Evolutionary conservation across 441 rosid species (phyloP).

Genomic region (Mallotus japonicus): DNA sequence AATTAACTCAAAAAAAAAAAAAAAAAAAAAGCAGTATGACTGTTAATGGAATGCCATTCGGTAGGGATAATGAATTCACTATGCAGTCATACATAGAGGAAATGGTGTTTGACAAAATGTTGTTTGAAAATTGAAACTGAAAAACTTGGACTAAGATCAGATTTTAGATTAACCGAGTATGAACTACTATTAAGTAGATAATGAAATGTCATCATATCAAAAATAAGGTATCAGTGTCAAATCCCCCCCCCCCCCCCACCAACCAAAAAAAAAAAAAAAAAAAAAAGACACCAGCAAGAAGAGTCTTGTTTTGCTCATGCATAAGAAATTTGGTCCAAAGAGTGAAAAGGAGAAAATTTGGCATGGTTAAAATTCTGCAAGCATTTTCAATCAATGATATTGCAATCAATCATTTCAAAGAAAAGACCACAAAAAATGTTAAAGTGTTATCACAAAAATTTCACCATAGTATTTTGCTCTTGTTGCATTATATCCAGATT

Average conservation of each 20-base stretch:
- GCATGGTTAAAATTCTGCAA: background rate
- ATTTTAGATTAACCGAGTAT: background rate
- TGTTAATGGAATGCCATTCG: background rate
- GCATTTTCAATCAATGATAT: background rate
- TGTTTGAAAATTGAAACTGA: slow-evolving; percentile 8
- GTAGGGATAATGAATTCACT: background rate
- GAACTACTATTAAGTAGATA: background rate
- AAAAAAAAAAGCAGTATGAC: slow-evolving; percentile 7
- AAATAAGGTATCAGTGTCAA: background rate
- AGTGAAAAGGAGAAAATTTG: background rate
- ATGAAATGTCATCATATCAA: no score
- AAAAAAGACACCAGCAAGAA: background rate
- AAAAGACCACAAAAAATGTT: background rate
- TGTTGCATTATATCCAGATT: background rate
- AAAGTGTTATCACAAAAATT: background rate
- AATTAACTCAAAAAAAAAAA: slow-evolving; percentile 9
- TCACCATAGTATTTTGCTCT: background rate
- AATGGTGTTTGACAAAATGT: no score
- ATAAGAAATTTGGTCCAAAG: background rate
- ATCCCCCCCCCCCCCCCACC: no score
- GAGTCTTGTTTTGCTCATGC: background rate
- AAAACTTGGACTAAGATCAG: background rate
- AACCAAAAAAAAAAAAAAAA: no score
- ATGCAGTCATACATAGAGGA: background rate
- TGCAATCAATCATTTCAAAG: background rate